Evolutionary conservation across 2,329 filamentous ascomycete species (phyloP), one percentile per base, ranked within the genome.

Genomic region (Aspergillus quadricinctus): DNA sequence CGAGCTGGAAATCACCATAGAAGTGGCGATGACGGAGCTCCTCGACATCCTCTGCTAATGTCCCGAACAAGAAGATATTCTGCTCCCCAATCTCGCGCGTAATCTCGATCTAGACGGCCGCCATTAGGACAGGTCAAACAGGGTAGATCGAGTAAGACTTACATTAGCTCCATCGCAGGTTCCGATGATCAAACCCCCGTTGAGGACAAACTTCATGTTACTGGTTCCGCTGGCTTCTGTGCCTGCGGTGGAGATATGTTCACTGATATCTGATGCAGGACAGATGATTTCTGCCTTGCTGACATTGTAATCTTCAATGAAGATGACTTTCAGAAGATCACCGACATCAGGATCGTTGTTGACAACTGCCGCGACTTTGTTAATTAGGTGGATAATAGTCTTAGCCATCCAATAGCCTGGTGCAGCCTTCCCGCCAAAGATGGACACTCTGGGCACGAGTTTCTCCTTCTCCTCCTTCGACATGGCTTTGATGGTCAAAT

Each of bases 321-420:
- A 99, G 69, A 99, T 87, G 53, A 99, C 94, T 82, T 99, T 99
- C 70, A 99, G 83, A 29, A 96, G 81, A 69, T 97, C 93, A 31
- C 93, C 93, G 69, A 97, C 87, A 35, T 97, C 94, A 46, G 85
- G 81, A 68, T 99, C 94, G 43, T 90, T 89, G 80, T 99, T 99
- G 65, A 99, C 88, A 2, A 97, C 89, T 17, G 85, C 78, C 3
- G 91, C 92, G 27, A 97, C 94, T 59, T 87, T 88, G 79, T 97
- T 97, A 80, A 99, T 87, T 56, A 99, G 83, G 72, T 97, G 93
- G 66, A 99, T 99, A 64, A 97, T 92, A 43, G 94, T 95, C 84
- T 99, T 99, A 40, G 94, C 94, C 94, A 97, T 99, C 94, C 94
- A 99, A 81, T 99, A 99, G 17, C 94, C 94, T 0, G 94, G 94